phyloP scores from a whole-genome alignment of 2,329 filamentous ascomycete genomes.

The Exophiala dermatitidis region DNA sequence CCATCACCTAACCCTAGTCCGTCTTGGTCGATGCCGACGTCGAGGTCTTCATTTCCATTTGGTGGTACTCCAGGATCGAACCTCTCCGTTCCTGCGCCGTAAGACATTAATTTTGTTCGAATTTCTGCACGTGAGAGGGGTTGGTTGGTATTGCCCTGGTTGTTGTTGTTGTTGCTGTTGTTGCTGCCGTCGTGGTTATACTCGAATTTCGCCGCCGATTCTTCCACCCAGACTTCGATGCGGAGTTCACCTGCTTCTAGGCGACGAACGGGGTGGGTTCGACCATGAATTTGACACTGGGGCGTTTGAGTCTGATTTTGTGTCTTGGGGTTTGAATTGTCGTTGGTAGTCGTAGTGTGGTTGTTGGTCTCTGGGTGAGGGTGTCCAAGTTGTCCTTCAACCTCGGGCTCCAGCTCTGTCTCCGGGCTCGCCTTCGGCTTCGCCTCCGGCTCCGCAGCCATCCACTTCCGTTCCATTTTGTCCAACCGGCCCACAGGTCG shows the following conservation, averaged over 20 bases:
- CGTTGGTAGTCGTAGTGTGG: neutral
- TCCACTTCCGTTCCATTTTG: constrained; percentile 51
- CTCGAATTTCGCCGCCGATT: constrained; percentile 49
- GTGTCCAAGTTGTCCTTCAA: constrained; percentile 30
- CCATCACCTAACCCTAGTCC: neutral
- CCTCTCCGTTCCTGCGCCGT: constrained; percentile 21
- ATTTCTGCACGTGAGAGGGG: neutral
- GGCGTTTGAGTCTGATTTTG: too few relatives aligned
- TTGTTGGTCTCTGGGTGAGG: neutral
- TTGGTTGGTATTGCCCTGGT: too few relatives aligned
- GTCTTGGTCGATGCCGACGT: too few relatives aligned
- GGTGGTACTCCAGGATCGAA: constrained; percentile 14
- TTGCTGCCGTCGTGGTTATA: constrained; percentile 1
- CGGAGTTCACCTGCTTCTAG: constrained; percentile 59
- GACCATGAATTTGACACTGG: too few relatives aligned
- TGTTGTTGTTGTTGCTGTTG: constrained; percentile 1
- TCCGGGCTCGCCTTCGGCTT: too few relatives aligned
- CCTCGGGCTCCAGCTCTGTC: too few relatives aligned
- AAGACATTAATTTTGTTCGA: constrained; percentile 19
- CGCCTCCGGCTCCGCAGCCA: constrained; percentile 47
- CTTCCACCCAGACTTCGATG: constrained; percentile 65
- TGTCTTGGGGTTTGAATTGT: neutral
- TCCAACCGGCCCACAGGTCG: constrained; percentile 40
- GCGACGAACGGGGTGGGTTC: constrained; percentile 54
- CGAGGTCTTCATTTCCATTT: neutral